Percentiles rank a stretch among this genome's conserved stretches.
phyloP scores from a whole-genome alignment of 805 yeast genomes.

The Candida lessepsii region DNA sequence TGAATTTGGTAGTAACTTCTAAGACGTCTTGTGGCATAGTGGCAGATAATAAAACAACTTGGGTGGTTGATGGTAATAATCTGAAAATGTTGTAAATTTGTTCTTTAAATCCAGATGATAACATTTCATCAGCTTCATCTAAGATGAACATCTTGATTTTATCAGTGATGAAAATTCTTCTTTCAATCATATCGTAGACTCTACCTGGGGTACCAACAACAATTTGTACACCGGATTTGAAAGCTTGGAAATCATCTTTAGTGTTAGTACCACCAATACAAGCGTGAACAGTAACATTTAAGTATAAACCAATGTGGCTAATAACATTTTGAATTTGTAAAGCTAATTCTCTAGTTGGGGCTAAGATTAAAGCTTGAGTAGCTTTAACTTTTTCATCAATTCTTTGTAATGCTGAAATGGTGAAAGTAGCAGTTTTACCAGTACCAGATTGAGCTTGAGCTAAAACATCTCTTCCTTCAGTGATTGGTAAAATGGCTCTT shows the following conservation, averaged over 20 bases:
- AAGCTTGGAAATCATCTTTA: slow-evolving; percentile 82
- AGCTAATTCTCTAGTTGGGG: slow-evolving; percentile 98
- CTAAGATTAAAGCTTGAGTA: slow-evolving; percentile 90
- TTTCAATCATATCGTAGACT: slow-evolving; percentile 92
- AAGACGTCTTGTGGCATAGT: slow-evolving; percentile 92
- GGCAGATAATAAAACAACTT: slow-evolving; percentile 93
- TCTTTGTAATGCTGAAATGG: slow-evolving; percentile 70
- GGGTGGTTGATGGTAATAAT: slow-evolving; percentile 82
- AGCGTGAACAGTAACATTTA: slow-evolving; percentile 90
- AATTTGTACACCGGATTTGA: slow-evolving; percentile 83
- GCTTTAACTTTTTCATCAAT: slow-evolving; percentile 70
- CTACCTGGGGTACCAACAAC: slow-evolving; percentile 99
- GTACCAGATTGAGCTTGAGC: slow-evolving; percentile 92
- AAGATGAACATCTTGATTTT: slow-evolving; percentile 89
- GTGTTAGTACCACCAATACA: slow-evolving; percentile 96
- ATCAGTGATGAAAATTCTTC: slow-evolving; percentile 79
- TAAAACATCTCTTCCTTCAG: slow-evolving; percentile 66
- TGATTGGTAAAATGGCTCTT: slow-evolving; percentile 76
- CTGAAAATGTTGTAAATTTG: slow-evolving; percentile 93
- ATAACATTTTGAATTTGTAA: slow-evolving; percentile 94
- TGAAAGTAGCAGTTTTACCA: slow-evolving; percentile 86
- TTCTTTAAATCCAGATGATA: slow-evolving; percentile 89
- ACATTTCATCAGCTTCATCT: slow-evolving; percentile 98
- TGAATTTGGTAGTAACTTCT: slow-evolving; percentile 87
- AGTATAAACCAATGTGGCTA: slow-evolving; percentile 82